These are phyloP conservation scores for Cardamine resedifolia DNA, from an alignment of 345 rosid species.

Conservation along the genomic window DNA sequence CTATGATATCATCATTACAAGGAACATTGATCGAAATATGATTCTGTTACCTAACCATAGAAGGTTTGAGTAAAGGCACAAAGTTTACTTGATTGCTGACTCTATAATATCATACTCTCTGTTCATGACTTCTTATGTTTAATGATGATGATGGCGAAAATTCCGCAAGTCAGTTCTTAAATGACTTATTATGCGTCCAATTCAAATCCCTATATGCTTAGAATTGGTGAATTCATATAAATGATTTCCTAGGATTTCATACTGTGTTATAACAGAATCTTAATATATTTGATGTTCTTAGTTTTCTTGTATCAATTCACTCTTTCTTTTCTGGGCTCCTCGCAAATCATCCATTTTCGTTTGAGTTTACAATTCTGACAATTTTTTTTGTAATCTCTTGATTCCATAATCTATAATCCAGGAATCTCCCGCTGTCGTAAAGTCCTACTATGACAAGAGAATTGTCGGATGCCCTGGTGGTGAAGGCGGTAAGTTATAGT, in stretches of 20 bases:
- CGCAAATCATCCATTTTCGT: neutral
- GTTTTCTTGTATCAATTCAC: neutral
- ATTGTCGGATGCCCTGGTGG: conserved; percentile 90
- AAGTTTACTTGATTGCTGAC: too few species aligned
- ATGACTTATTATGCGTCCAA: neutral
- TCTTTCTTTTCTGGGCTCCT: neutral
- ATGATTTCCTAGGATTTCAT: neutral
- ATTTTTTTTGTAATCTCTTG: neutral
- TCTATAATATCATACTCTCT: too few species aligned
- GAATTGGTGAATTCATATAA: neutral
- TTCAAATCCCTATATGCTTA: neutral
- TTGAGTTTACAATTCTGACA: neutral
- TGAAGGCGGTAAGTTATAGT: conserved; percentile 62
- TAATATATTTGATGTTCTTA: neutral
- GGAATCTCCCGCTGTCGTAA: conserved; percentile 75
- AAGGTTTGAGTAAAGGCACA: too few species aligned
- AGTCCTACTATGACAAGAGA: conserved; percentile 78
- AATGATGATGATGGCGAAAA: neutral
- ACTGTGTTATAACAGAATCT: neutral
- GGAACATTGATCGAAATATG: neutral
- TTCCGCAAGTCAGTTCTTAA: neutral
- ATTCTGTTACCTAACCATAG: neutral
- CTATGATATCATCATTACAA: neutral
- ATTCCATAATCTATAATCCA: conserved; percentile 28
- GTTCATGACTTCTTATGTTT: neutral